Evolutionary conservation across 163 green algal genomes (phyloP).

Genomic region (Volvox carteri): DNA sequence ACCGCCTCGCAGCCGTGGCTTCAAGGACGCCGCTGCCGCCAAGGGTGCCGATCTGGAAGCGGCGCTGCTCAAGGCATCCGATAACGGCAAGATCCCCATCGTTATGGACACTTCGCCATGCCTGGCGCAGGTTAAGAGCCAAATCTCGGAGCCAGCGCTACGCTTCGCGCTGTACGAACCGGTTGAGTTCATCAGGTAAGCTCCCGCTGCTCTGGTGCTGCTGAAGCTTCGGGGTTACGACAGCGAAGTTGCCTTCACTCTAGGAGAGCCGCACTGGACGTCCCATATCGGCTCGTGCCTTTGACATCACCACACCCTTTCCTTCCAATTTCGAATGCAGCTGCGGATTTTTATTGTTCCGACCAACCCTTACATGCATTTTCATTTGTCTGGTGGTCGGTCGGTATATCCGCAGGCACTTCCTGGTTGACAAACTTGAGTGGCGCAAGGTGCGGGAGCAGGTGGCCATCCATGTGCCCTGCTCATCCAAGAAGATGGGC

Average conservation of each 20-base stretch:
- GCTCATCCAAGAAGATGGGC: slow-evolving; percentile 98
- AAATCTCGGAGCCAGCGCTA: slow-evolving; percentile 82
- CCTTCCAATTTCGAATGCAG: too few species aligned
- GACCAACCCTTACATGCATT: too few species aligned
- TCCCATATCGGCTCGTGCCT: not conserved
- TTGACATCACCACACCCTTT: not conserved
- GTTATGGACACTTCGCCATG: slow-evolving; percentile 96
- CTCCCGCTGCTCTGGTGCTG: not conserved
- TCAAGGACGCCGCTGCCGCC: slow-evolving; percentile 58
- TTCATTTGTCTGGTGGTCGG: too few species aligned
- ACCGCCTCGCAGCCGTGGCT: slow-evolving; percentile 48
- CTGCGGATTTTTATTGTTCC: too few species aligned
- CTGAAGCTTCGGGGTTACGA: not conserved
- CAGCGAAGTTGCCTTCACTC: too few species aligned
- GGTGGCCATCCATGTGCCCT: slow-evolving; percentile 95
- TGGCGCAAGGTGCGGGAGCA: slow-evolving; percentile 90
- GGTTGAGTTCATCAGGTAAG: slow-evolving; percentile 92
- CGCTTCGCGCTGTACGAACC: slow-evolving; percentile 95
- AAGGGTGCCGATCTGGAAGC: slow-evolving; percentile 76
- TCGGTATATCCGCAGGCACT: slow-evolving; percentile 73
- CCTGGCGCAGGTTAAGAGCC: slow-evolving; percentile 88
- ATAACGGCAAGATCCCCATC: slow-evolving; percentile 91
- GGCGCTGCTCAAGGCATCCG: slow-evolving; percentile 85
- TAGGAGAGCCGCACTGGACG: not conserved
- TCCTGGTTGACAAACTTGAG: slow-evolving; percentile 96